Evolutionary conservation across 768 basidiomycete species (phyloP).

Genomic region (Naganishia vaughanmartiniae): DNA sequence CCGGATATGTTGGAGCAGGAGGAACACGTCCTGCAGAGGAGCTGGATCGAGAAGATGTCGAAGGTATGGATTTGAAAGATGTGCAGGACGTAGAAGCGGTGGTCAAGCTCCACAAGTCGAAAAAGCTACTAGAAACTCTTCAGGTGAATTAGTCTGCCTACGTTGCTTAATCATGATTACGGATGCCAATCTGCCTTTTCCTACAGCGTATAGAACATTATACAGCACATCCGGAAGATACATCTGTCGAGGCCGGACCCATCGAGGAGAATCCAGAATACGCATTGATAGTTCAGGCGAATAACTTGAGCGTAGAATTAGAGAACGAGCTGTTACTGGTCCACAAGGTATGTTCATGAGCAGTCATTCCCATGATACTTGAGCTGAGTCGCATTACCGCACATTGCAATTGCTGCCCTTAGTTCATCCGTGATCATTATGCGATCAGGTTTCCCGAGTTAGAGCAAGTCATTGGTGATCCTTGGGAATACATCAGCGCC

Average conservation of each 20-base stretch:
- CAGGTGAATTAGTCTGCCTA: constrained; percentile 57
- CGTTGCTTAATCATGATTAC: neutral
- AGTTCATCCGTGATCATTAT: constrained; percentile 99
- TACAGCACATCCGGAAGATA: constrained; percentile 70
- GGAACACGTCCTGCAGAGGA: constrained; percentile 93
- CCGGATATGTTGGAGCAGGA: constrained; percentile 56
- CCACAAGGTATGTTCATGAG: constrained; percentile 67
- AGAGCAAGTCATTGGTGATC: constrained; percentile 88
- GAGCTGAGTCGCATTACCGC: neutral
- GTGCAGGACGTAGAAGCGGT: constrained; percentile 84
- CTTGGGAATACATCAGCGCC: constrained; percentile 85
- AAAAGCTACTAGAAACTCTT: constrained; percentile 80
- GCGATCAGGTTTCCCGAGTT: constrained; percentile 91
- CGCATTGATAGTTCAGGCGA: constrained; percentile 90
- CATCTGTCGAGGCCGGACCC: constrained; percentile 71
- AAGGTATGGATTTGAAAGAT: constrained; percentile 81
- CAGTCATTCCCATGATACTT: neutral
- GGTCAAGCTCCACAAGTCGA: constrained; percentile 83
- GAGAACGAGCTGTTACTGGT: constrained; percentile 97
- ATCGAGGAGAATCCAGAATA: constrained; percentile 86
- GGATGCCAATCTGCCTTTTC: neutral
- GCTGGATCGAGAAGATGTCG: constrained; percentile 87
- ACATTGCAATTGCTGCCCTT: neutral
- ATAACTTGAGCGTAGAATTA: constrained; percentile 95
- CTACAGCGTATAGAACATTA: neutral